Evolutionary conservation across 257 asterid species (phyloP), one percentile per base, ranked within the genome.

Genomic region (Solanum raphanifolium): DNA sequence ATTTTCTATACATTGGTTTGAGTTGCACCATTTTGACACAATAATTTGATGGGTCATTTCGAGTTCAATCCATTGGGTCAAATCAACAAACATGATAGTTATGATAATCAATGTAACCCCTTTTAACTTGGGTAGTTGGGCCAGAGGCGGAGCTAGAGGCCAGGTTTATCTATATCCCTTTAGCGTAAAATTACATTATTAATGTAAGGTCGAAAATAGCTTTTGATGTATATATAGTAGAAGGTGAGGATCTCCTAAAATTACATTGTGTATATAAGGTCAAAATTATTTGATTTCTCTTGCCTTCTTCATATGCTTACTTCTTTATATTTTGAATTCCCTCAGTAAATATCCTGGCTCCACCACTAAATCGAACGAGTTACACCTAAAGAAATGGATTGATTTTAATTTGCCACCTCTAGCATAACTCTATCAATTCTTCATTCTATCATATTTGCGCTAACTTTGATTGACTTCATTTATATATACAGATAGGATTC

Each of bases 401-500:
- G 34, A 76, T n/a, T 75, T 75, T 75, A n/a, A 21, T 76, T 76
- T 39, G n/a, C 35, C 34, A 25, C 79, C 43, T 35, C 32, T 60
- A 60, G 23, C 71, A 83, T 34, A 3, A 43, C 38, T 48, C 75
- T 27, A 65, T 36, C 4, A 12, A 18, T 86, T 20, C 25, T 18
- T 27, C 11, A 4, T 55, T 16, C 23, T 55, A 18, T 32, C 74
- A 32, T 58, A 15, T 76, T 36, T 32, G 34, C 29, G 66, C 86
- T 3, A 82, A 48, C 71, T 18, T 82, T 52, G 71, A 82, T 48
- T 2, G 43, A n/a, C 86, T 31, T 29, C 66, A 86, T 31, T 41
- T 83, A 21, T 87, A 90, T 91, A n/a, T 88, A 90, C 91, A 93
- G 97, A 91, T 94, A 16, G 97, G 97, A 15, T 93, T 89, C 88